Conservation (phyloP, 225 moss, liverwort and hornwort species). For the Polytrichum commune region DNA sequence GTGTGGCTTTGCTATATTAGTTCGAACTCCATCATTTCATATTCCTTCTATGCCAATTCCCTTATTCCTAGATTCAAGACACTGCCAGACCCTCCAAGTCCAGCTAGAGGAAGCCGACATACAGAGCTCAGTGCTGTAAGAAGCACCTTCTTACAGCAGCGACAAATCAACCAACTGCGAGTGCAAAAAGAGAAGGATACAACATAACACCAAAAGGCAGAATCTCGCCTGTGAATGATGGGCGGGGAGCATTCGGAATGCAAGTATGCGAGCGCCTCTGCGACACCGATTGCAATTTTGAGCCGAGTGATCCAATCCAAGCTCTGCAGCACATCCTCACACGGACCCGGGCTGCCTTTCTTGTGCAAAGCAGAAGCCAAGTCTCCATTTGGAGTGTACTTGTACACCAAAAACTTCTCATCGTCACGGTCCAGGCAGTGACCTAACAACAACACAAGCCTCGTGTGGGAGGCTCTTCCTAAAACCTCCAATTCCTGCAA, state of each 20-base stretch:
- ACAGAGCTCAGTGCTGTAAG: no score
- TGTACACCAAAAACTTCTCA: conserved; percentile 85
- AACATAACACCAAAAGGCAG: no score
- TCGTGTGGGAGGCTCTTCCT: conserved; percentile 62
- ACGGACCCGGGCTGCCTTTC: conserved; percentile 83
- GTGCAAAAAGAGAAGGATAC: background rate
- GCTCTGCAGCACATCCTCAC: conserved; percentile 71
- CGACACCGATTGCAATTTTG: conserved; percentile 87
- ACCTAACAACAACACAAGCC: conserved; percentile 67
- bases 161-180: background rate
- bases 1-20: no score
- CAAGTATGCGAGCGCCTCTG: conserved; percentile 78
- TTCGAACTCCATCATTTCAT: no score
- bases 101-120: background rate
- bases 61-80: no score
- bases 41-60: no score
- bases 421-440: conserved; percentile 88
- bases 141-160: no score
- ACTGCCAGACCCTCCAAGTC: no score
- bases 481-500: conserved; percentile 86
- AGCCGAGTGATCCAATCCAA: conserved; percentile 96
- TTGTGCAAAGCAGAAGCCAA: conserved; percentile 79
- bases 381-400: conserved; percentile 78
- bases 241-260: conserved; percentile 86
- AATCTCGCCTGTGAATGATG: conserved; percentile 72